phyloP scores from a whole-genome alignment of 2,329 filamentous ascomycete species.

The Diaporthe batatas region DNA sequence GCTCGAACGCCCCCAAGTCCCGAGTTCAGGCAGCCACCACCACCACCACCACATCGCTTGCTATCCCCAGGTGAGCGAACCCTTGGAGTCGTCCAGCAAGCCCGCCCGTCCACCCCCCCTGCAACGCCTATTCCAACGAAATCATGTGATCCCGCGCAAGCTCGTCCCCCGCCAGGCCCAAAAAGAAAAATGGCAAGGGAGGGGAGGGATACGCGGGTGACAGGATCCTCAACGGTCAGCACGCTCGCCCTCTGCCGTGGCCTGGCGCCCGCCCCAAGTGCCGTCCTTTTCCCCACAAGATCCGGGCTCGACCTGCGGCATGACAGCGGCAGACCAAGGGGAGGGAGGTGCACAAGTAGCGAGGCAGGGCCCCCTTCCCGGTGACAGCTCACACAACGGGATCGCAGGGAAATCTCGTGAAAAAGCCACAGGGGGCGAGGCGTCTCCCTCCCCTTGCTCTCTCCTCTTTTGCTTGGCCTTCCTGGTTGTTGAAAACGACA shows the following conservation, averaged over 20 bases:
- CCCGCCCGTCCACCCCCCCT: background rate
- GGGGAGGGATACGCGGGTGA: background rate
- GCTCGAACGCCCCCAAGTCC: background rate
- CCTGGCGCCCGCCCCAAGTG: background rate
- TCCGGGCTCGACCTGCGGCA: constrained; percentile 1
- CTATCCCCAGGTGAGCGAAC: background rate
- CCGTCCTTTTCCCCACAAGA: constrained; percentile 15
- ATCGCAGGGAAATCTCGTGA: constrained; percentile 7
- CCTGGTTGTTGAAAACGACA: background rate
- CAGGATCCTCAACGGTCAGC: background rate
- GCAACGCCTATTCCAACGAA: background rate
- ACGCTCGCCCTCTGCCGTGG: background rate
- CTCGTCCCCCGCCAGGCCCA: too few relatives aligned
- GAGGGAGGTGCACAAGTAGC: background rate
- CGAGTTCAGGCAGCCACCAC: constrained; percentile 14
- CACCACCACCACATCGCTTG: background rate
- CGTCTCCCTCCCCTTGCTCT: background rate
- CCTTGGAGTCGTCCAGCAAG: background rate
- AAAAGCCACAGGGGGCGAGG: background rate
- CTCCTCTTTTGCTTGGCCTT: constrained; percentile 1
- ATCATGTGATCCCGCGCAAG: constrained; percentile 24
- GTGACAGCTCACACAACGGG: constrained; percentile 9
- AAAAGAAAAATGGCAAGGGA: background rate
- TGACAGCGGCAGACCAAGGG: background rate
- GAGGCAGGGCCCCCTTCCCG: background rate